Base-by-base conservation (phyloP, 805 yeast species). In the Candida chilensis region DNA sequence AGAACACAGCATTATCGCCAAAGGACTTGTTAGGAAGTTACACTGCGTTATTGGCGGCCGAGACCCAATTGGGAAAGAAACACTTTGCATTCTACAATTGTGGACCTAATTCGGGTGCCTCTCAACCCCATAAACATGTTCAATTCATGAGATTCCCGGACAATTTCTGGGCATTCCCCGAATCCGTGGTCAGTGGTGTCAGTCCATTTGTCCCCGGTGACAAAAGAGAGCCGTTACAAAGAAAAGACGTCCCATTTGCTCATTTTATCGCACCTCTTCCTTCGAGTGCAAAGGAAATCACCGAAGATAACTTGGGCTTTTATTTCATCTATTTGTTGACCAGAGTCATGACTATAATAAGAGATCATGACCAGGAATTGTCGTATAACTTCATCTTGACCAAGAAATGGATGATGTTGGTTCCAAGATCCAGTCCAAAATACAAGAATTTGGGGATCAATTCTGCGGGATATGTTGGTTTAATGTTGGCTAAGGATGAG, bases 101-200 rank as follows among this genome's bases (percentile, higher is more conserved):
- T 47, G 98, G 98, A 5, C 74, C 77, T 13, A 67, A 74, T 41
- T 75, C 94, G 37, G 98, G 97, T 2, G 95, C 95, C n/a, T 86
- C 96, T 0, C 92, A 87, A 46, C 79, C 83, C 28, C 98, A 90
- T 58, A 86, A 84, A 49, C 98, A 90, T 55, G 54, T 92, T 38
- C 98, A 92, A 55, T 77, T 88, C 54, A 61, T 90, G 68, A 64
- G 74, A 27, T 59, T 83, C 27, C 94, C 95, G 2, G 49, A 57
- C 5, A 57, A 63, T 15, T 78, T 75, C 48, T 53, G 52, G 1
- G 70, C 82, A 5, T 75, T 70, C 47, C 80, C 84, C 30, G 78
- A 74, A 27, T 37, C 45, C 10, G 44, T 68, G n/a, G 59, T 67
- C 12, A 53, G 61, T 4, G 62, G 60, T 3, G 53, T 54, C 20